Evolutionary conservation across 1,284 basidiomycete species (phyloP).

Genomic region (Cutaneotrichosporon sp.): DNA sequence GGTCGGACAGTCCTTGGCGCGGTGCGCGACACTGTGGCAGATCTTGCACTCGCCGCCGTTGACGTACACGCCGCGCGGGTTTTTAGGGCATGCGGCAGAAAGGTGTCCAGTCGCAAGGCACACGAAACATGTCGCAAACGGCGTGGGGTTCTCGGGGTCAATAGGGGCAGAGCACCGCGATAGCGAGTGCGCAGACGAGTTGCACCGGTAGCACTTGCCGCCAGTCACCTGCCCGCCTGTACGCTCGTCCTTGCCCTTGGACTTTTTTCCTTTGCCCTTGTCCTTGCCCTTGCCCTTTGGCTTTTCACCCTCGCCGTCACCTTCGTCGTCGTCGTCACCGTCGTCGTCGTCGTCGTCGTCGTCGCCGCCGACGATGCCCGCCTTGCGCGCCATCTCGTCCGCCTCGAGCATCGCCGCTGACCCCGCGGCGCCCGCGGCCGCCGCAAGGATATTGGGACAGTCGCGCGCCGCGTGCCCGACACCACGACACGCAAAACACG

Average conservation of each 20-base stretch:
- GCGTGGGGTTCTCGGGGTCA: slow-evolving; percentile 65
- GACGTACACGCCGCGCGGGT: slow-evolving; percentile 79
- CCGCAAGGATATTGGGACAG: slow-evolving; percentile 59
- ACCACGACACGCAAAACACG: slow-evolving; percentile 82
- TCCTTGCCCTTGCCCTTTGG: slow-evolving; percentile 19
- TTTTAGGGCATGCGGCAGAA: slow-evolving; percentile 72
- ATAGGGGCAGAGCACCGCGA: slow-evolving; percentile 65
- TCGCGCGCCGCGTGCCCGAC: slow-evolving; percentile 78
- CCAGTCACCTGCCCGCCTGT: slow-evolving; percentile 47
- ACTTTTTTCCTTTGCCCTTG: slow-evolving; percentile 16
- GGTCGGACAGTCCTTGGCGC: slow-evolving; percentile 70
- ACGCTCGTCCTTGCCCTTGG: slow-evolving; percentile 17
- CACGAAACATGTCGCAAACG: slow-evolving; percentile 87
- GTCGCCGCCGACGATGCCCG: slow-evolving; percentile 6
- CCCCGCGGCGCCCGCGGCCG: slow-evolving; percentile 21
- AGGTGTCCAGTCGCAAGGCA: slow-evolving; percentile 76
- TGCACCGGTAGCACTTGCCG: slow-evolving; percentile 86
- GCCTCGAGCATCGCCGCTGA: slow-evolving; percentile 25
- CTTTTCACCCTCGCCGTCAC: slow-evolving; percentile 15
- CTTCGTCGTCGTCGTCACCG: slow-evolving; percentile 8
- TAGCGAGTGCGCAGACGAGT: slow-evolving; percentile 71
- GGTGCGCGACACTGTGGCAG: slow-evolving; percentile 74
- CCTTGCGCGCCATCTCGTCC: slow-evolving; percentile 7
- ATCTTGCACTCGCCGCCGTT: slow-evolving; percentile 87
- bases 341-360: slow-evolving; percentile 16